A percentile compares a stretch with the other conserved stretches of the same genome.
These are phyloP conservation scores for Gremmenia infestans DNA, from an alignment of 2,329 filamentous ascomycete species.

Conservation along the genomic window DNA sequence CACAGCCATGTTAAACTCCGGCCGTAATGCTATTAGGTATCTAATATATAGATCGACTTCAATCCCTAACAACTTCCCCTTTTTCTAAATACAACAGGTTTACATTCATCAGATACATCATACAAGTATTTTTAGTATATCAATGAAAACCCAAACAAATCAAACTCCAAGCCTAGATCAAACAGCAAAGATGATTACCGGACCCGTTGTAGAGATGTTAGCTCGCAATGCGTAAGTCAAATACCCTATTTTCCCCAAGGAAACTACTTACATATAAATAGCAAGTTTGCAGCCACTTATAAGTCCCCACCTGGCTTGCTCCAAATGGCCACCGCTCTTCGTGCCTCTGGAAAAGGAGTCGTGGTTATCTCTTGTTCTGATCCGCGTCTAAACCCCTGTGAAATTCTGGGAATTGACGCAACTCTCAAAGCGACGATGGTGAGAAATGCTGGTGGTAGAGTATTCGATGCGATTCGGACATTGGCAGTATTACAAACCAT, in stretches of 20 bases:
- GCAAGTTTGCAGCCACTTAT: conserved; percentile 14
- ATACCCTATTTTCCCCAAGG: background rate
- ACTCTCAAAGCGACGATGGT: conserved; percentile 19
- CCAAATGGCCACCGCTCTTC: conserved; percentile 13
- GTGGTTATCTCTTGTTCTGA: conserved; percentile 22
- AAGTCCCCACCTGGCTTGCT: conserved; percentile 13
- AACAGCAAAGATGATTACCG: conserved; percentile 15
- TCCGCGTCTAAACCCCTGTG: conserved; percentile 20
- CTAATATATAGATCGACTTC: background rate
- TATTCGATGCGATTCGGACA: conserved; percentile 18
- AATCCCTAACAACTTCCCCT: background rate
- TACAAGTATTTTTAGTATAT: too few species aligned
- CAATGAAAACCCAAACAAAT: background rate
- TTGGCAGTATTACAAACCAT: conserved; percentile 19
- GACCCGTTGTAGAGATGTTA: conserved; percentile 18
- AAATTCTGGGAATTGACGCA: conserved; percentile 10
- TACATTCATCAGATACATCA: too few species aligned
- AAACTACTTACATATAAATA: background rate
- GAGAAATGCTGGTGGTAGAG: conserved; percentile 20
- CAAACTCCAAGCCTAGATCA: background rate
- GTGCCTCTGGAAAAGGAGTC: conserved; percentile 12
- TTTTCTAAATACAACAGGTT: background rate
- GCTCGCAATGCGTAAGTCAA: conserved; percentile 16
- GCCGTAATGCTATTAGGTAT: background rate
- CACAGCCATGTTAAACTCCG: too few species aligned